Evolutionary conservation across 2,329 filamentous ascomycete genomes (phyloP).

Genomic region (Aureobasidium musti): DNA sequence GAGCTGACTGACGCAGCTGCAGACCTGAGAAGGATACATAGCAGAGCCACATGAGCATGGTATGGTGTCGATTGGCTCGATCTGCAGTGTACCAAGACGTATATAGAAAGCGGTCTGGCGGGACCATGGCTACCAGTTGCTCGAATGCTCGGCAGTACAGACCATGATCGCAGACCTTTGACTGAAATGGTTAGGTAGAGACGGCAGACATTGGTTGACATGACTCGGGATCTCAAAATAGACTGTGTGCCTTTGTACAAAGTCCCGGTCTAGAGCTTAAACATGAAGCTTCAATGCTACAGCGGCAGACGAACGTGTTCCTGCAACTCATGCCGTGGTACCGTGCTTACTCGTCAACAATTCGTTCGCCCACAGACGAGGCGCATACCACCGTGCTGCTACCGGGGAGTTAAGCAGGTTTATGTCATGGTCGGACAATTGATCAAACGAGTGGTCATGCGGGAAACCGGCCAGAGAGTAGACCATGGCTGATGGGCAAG

Average conservation of each 20-base stretch:
- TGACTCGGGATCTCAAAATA: background rate
- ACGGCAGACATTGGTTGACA: background rate
- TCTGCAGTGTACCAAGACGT: background rate
- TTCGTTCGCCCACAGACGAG: background rate
- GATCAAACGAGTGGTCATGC: background rate
- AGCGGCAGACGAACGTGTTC: background rate
- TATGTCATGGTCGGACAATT: background rate
- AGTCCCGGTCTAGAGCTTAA: constrained; percentile 6
- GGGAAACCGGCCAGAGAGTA: background rate
- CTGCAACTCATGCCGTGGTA: constrained; percentile 1
- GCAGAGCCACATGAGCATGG: constrained; percentile 6
- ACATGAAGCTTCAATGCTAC: background rate
- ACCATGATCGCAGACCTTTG: background rate
- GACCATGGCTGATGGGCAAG: background rate
- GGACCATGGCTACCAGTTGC: background rate
- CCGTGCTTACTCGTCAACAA: background rate
- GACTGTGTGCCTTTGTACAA: background rate
- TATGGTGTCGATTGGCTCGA: constrained; percentile 2
- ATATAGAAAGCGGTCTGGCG: constrained; percentile 3
- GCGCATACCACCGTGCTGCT: background rate
- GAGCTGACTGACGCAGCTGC: constrained; percentile 19
- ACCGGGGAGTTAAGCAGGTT: background rate
- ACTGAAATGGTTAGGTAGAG: background rate
- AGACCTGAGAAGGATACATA: background rate
- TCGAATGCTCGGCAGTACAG: background rate